phyloP scores from a whole-genome alignment of 2,329 filamentous ascomycete genomes.

The Albifimbria verrucaria region DNA sequence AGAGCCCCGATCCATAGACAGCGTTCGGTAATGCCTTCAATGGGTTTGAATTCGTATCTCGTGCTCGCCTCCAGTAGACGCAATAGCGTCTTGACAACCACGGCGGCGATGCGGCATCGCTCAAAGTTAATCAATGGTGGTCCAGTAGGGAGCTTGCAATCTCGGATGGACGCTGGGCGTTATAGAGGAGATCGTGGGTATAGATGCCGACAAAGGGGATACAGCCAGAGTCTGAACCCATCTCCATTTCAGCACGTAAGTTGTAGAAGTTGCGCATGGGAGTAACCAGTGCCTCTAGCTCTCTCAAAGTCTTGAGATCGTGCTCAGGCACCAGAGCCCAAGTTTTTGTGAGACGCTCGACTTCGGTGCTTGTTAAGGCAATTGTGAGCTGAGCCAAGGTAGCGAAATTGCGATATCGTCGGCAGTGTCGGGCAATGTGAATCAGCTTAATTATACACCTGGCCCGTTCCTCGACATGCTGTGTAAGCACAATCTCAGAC shows the following conservation, averaged over 20 bases:
- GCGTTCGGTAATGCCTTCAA: constrained; percentile 73
- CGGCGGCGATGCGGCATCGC: constrained; percentile 70
- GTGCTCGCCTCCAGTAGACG: constrained; percentile 77
- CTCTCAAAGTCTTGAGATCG: constrained; percentile 63
- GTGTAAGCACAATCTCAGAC: constrained; percentile 74
- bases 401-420: constrained; percentile 76
- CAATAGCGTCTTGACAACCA: constrained; percentile 75
- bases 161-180: constrained; percentile 73
- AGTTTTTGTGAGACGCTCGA: constrained; percentile 64
- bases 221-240: constrained; percentile 63
- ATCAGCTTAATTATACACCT: constrained; percentile 77
- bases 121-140: constrained; percentile 80
- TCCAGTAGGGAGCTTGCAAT: constrained; percentile 65
- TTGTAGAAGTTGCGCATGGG: constrained; percentile 76
- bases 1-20: constrained; percentile 84
- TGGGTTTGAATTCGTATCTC: constrained; percentile 68
- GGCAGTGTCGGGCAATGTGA: constrained; percentile 74
- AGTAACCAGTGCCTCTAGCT: constrained; percentile 70
- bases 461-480: constrained; percentile 68
- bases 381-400: constrained; percentile 80
- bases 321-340: constrained; percentile 66
- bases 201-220: constrained; percentile 84
- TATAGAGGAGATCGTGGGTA: constrained; percentile 80
- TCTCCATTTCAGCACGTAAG: constrained; percentile 76
- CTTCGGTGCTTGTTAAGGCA: constrained; percentile 70